Percentiles rank a stretch among this genome's conserved stretches.
These are phyloP conservation scores for Erythrobasidium yunnanense DNA, from an alignment of 768 basidiomycete genomes.

Conservation along the genomic window DNA sequence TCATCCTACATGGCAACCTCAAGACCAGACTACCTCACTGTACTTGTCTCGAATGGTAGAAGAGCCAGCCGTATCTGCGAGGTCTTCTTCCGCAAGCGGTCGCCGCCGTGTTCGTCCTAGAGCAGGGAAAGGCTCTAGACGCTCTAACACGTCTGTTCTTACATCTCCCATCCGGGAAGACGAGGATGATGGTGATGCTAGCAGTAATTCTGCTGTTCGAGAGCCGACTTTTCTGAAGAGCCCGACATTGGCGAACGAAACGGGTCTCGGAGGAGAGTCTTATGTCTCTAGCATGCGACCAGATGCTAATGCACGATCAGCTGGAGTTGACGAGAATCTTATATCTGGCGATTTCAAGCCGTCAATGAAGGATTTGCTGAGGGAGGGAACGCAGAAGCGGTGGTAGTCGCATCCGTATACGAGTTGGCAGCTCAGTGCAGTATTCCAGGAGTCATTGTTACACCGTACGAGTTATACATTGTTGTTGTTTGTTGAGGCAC, in stretches of 20 bases:
- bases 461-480: no score
- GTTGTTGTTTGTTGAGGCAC: no score
- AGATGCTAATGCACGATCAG: neutral
- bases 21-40: slow-evolving; percentile 78
- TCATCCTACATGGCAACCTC: slow-evolving; percentile 35
- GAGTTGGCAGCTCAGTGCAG: no score
- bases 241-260: neutral
- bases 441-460: no score
- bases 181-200: no score
- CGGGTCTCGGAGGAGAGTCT: neutral
- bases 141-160: neutral
- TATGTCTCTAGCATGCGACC: neutral
- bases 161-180: slow-evolving; percentile 12
- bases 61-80: slow-evolving; percentile 19
- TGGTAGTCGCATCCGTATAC: neutral
- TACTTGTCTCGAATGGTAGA: slow-evolving; percentile 66
- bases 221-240: no score
- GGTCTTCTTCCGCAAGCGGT: no score
- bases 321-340: no score
- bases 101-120: no score
- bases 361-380: neutral
- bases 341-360: no score
- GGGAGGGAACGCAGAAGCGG: neutral
- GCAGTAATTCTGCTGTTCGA: no score
- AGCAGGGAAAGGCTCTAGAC: no score